Percentiles rank a stretch among this genome's conserved stretches.
These are phyloP conservation scores for Musa troglodytarum DNA, from an alignment of 176 grass and related monocot species.

Conservation along the genomic window DNA sequence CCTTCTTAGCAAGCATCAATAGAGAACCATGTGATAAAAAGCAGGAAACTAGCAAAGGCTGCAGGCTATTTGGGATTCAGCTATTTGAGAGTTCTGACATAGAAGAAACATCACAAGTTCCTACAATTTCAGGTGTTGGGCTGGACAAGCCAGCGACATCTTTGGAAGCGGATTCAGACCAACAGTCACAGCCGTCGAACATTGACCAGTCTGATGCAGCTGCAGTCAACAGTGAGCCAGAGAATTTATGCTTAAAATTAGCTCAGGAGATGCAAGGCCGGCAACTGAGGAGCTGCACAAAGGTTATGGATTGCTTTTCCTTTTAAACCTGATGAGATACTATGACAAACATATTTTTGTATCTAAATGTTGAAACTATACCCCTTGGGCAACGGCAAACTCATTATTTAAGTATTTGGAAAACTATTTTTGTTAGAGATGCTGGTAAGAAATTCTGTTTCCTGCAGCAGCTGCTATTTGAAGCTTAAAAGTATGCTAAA, in stretches of 20 bases:
- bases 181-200: constrained; percentile 46
- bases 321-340: not conserved
- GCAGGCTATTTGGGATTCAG: constrained; percentile 90
- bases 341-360: constrained; percentile 10
- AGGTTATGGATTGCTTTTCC: constrained; percentile 31
- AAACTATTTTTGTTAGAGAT: not conserved
- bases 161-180: constrained; percentile 32
- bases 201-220: constrained; percentile 40
- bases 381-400: too few species aligned
- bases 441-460: not conserved
- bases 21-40: constrained; percentile 45
- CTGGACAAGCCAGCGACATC: constrained; percentile 34
- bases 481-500: not conserved
- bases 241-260: constrained; percentile 11
- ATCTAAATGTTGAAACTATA: not conserved
- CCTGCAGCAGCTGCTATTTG: not conserved
- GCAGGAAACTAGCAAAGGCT: constrained; percentile 39
- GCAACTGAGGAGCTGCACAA: constrained; percentile 91
- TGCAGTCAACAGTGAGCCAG: constrained; percentile 35
- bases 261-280: constrained; percentile 47
- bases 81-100: constrained; percentile 39
- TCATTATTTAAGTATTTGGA: not conserved
- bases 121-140: constrained; percentile 27
- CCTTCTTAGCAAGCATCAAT: constrained; percentile 39
- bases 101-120: constrained; percentile 28